Conservation (phyloP, 139 green algal species). For the Chlorella sp. region DNA sequence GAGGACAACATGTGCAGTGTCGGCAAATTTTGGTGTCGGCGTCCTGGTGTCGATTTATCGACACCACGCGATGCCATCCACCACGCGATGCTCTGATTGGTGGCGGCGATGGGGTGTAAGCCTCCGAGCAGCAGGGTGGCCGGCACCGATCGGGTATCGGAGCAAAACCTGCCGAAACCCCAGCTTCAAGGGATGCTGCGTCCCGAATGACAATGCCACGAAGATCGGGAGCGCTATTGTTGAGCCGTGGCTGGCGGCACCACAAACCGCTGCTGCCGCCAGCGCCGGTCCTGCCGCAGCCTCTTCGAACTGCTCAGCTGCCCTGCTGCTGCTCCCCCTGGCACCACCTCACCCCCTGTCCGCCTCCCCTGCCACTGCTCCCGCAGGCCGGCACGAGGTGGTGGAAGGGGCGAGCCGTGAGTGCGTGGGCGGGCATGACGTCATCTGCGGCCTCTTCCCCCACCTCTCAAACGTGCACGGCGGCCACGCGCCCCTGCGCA, state of each 20-base stretch:
- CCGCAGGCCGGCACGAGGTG: constrained; percentile 22
- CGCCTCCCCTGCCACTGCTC: neutral
- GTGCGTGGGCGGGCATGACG: neutral
- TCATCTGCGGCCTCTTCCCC: constrained; percentile 42
- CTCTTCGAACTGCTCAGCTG: neutral
- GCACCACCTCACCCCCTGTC: neutral
- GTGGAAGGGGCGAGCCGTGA: constrained; percentile 33
- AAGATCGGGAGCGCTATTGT: neutral
- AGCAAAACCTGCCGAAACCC: too few species aligned
- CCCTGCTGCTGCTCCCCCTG: neutral
- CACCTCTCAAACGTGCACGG: constrained; percentile 19
- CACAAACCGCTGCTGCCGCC: neutral
- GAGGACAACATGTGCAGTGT: neutral
- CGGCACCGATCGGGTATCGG: neutral
- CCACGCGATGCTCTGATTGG: neutral
- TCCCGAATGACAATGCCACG: neutral
- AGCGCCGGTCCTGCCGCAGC: neutral
- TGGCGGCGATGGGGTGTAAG: neutral
- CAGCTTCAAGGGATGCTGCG: too few species aligned
- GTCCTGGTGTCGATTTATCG: neutral
- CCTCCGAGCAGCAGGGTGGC: neutral
- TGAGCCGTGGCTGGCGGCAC: neutral
- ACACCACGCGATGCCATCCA: neutral
- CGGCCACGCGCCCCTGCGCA: neutral
- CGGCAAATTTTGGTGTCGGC: neutral